A percentile compares a stretch with the other conserved stretches of the same genome.
These are phyloP conservation scores for Penicillium dipodomyicola DNA, from an alignment of 495 filamentous ascomycete species.

Conservation along the genomic window DNA sequence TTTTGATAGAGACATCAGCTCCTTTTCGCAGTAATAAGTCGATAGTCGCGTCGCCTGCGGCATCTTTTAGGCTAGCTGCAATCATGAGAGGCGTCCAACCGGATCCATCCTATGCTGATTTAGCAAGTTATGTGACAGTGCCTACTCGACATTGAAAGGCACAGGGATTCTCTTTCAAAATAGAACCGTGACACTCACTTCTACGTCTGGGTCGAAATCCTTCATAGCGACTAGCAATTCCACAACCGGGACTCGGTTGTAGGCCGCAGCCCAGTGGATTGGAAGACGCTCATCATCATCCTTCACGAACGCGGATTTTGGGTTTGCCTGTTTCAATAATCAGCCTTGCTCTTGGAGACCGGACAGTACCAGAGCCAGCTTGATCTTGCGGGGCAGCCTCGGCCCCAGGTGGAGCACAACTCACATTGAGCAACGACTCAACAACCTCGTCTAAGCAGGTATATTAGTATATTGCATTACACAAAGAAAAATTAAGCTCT, in stretches of 20 bases:
- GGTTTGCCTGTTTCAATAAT: constrained; percentile 59
- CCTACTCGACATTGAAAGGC: background rate
- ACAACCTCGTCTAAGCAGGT: constrained; percentile 53
- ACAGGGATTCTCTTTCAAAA: background rate
- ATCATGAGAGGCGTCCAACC: constrained; percentile 98
- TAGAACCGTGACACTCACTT: constrained; percentile 44
- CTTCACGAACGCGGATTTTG: constrained; percentile 67
- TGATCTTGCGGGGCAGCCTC: constrained; percentile 34
- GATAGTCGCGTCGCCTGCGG: constrained; percentile 51
- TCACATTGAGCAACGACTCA: constrained; percentile 75
- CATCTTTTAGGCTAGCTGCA: constrained; percentile 71
- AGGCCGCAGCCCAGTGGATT: constrained; percentile 92
- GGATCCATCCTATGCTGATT: constrained; percentile 64
- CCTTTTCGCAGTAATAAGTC: constrained; percentile 75
- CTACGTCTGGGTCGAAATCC: constrained; percentile 83
- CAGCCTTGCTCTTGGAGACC: background rate
- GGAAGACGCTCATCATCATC: constrained; percentile 91
- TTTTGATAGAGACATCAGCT: constrained; percentile 80
- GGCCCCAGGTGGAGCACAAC: constrained; percentile 14
- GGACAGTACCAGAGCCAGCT: background rate
- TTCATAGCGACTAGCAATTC: constrained; percentile 63
- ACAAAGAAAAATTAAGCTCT: constrained; percentile 30
- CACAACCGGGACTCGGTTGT: constrained; percentile 74
- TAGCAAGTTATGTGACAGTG: background rate
- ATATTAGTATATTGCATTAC: constrained; percentile 6